These are phyloP conservation scores for Chrysosporium queenslandicum DNA, from an alignment of 2,329 filamentous ascomycete genomes.

Conservation along the genomic window DNA sequence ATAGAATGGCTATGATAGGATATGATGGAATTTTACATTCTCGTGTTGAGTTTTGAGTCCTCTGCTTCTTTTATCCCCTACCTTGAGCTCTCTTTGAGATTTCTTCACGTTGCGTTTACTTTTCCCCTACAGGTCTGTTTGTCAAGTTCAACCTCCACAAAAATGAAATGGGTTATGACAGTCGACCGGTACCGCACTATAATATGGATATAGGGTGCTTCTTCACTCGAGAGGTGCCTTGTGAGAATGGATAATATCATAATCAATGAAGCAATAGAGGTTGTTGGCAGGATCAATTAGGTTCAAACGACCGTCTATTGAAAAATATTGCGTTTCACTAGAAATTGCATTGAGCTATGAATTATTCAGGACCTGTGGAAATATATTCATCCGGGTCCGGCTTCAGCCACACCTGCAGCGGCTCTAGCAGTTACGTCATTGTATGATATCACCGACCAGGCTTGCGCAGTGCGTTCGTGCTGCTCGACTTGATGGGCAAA, in stretches of 20 bases:
- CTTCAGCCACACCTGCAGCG: neutral
- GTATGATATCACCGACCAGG: neutral
- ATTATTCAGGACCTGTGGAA: neutral
- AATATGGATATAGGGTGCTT: neutral
- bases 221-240: no score
- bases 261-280: no score
- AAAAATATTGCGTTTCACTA: no score
- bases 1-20: constrained; percentile 9
- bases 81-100: neutral
- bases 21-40: neutral
- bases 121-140: neutral
- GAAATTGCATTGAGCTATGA: neutral
- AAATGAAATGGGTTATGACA: neutral
- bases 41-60: neutral
- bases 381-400: neutral
- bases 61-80: neutral
- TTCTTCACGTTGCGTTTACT: neutral
- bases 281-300: no score
- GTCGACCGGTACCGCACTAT: neutral
- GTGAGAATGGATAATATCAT: no score
- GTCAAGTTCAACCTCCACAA: neutral
- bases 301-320: no score
- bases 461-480: neutral
- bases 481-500: neutral
- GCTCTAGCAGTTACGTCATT: neutral